phyloP scores from a whole-genome alignment of 257 asterid genomes.

The Striga asiatica region DNA sequence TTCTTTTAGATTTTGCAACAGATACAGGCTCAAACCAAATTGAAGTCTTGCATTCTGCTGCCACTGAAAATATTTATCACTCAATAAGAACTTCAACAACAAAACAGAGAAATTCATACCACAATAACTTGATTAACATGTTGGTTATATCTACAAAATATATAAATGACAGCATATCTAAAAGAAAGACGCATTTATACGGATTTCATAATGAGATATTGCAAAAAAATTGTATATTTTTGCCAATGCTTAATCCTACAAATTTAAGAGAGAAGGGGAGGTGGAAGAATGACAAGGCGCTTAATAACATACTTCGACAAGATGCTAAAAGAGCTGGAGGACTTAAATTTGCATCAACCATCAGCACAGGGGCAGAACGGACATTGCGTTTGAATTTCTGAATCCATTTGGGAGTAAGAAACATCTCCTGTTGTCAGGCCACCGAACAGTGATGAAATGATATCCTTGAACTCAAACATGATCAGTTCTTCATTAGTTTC shows the following conservation, averaged over 20 bases:
- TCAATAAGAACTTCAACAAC: constrained; percentile 10
- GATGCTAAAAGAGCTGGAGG: constrained; percentile 55
- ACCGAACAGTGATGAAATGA: constrained; percentile 6
- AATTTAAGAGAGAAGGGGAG: not conserved
- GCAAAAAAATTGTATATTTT: not conserved
- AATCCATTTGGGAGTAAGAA: constrained; percentile 77
- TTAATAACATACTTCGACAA: constrained; percentile 44
- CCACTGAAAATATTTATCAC: constrained; percentile 38
- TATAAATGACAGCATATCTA: not conserved
- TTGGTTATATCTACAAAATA: not conserved
- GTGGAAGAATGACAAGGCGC: not conserved
- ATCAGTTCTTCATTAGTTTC: not conserved
- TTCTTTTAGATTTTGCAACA: constrained; percentile 65
- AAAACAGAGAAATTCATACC: too few relatives aligned
- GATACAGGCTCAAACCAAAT: constrained; percentile 98
- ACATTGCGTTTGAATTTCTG: constrained; percentile 45
- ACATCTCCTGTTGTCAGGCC: constrained; percentile 53
- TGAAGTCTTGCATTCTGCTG: constrained; percentile 54
- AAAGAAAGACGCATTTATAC: not conserved
- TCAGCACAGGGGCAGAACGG: constrained; percentile 51
- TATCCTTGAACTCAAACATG: constrained; percentile 4
- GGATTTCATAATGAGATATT: not conserved
- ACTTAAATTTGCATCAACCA: constrained; percentile 87
- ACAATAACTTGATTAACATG: not conserved
- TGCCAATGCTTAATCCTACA: not conserved